Base-by-base conservation (phyloP, 331 rosid genomes). In the Rosa hybrid region DNA sequence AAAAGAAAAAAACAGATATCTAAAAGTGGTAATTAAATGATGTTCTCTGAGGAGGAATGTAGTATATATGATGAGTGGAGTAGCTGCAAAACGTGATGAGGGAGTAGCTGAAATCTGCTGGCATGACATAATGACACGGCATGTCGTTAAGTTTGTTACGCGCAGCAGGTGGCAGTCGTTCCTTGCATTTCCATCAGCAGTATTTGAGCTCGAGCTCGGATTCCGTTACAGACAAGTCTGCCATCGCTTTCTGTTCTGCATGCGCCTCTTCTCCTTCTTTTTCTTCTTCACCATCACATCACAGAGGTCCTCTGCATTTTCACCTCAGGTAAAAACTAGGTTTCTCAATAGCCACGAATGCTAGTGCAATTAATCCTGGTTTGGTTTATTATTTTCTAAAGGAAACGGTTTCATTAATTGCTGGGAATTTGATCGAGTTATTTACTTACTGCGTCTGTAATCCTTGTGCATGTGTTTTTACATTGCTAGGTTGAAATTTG, bases 401-500 rank as follows among this genome's bases (percentile, higher is more conserved):
- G 39, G 39, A 34, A 34, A 34, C 39, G 39, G 39, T 34, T 34
- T 34, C 39, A 34, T 34, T 30, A 30, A 30, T 30, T 34, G 39
- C 39, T 34, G n/a, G 57, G 3, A 6, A 16, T 17, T 51, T 51
- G 57, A 16, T 51, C 54, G 18, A 14, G 8, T 51, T 14, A 51
- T 78, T 25, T 34, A 34, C 39, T 25, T 34, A 34, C 39, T 34
- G 39, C 4, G 39, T 34, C 39, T 34, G 39, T 34, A 68, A 69
- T 70, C 48, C n/a, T 57, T 63, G 17, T 21, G 30, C 30, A 27
- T 27, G 42, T 81, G 12, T 48, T 23, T 3, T 18, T 81, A 42
- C 51, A 59, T 78, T 71, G 45, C 60, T 83, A 85, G 88, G 23
- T 82, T 81, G 56, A 64, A 16, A 25, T 6, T 62, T 74, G n/a